Evolutionary conservation across 208 protist genomes (phyloP).

Genomic region (Acanthamoeba royreba): DNA sequence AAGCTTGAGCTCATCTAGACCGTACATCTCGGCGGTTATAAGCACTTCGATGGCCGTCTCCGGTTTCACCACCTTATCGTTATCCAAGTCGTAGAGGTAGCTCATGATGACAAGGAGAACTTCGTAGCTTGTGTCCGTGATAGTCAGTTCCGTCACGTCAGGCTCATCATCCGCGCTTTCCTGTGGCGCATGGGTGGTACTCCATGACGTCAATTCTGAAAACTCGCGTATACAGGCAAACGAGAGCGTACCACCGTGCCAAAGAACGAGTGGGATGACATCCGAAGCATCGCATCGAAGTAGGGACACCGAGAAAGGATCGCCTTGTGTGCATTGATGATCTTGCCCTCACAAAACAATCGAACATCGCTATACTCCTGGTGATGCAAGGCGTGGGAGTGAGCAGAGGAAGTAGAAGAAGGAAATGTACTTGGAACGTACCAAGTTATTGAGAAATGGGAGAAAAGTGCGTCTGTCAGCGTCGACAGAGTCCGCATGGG

Average conservation of each 20-base stretch:
- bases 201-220: too few relatives aligned
- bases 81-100: constrained; percentile 11
- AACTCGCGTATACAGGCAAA: too few relatives aligned
- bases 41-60: background rate
- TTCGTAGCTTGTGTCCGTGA: constrained; percentile 1
- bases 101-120: background rate
- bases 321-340: constrained; percentile 11
- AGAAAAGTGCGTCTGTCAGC: background rate
- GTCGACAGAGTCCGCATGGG: background rate
- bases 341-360: background rate
- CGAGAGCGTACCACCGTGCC: background rate
- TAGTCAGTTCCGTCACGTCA: background rate
- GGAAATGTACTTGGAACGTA: background rate
- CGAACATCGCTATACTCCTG: constrained; percentile 28
- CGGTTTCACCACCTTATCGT: background rate
- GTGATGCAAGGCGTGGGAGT: background rate
- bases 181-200: too few relatives aligned
- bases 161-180: background rate
- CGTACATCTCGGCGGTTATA: background rate
- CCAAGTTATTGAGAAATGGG: background rate
- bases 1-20: background rate
- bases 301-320: constrained; percentile 11
- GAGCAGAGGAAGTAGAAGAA: background rate
- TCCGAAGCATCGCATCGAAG: background rate
- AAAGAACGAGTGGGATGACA: background rate